Conservation (phyloP, 1,284 basidiomycete genomes). For the Laetiporus sulphureus region DNA sequence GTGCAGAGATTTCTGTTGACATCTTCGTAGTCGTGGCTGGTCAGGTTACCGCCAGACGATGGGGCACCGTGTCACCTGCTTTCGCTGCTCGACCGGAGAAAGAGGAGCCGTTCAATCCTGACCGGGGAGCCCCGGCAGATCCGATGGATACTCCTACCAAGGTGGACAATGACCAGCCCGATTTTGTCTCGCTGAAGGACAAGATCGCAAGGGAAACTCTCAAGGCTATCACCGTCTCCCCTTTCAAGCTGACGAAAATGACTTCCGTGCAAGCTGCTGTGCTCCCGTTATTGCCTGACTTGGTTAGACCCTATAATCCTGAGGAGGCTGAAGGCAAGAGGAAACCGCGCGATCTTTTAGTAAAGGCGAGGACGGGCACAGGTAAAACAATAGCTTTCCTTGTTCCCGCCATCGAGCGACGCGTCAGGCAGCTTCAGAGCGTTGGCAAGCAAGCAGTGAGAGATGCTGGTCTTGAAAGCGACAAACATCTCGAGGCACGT, state of each 20-base stretch:
- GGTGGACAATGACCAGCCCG: constrained; percentile 15
- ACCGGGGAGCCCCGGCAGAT: not conserved
- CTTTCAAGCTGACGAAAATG: constrained; percentile 76
- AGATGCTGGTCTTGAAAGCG: constrained; percentile 33
- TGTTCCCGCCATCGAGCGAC: constrained; percentile 80
- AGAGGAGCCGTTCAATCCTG: not conserved
- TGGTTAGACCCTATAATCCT: constrained; percentile 43
- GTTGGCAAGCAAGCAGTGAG: constrained; percentile 32
- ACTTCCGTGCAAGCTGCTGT: constrained; percentile 83
- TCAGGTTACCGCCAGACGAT: constrained; percentile 1
- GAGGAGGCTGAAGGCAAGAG: constrained; percentile 18
- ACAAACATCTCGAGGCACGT: constrained; percentile 25
- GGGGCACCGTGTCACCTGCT: not conserved
- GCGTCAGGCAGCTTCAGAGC: constrained; percentile 45
- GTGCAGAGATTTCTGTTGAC: too few species aligned
- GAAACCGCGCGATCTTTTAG: constrained; percentile 57
- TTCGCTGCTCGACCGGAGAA: not conserved
- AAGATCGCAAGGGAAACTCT: constrained; percentile 42
- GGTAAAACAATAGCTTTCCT: constrained; percentile 93
- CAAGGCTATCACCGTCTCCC: constrained; percentile 57
- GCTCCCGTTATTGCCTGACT: constrained; percentile 55
- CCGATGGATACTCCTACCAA: not conserved
- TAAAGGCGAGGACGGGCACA: constrained; percentile 89
- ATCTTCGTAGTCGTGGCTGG: not conserved
- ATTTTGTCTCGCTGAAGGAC: constrained; percentile 38